These are phyloP conservation scores for Didymellaceae sp. DNA, from an alignment of 2,329 filamentous ascomycete species.

Conservation along the genomic window DNA sequence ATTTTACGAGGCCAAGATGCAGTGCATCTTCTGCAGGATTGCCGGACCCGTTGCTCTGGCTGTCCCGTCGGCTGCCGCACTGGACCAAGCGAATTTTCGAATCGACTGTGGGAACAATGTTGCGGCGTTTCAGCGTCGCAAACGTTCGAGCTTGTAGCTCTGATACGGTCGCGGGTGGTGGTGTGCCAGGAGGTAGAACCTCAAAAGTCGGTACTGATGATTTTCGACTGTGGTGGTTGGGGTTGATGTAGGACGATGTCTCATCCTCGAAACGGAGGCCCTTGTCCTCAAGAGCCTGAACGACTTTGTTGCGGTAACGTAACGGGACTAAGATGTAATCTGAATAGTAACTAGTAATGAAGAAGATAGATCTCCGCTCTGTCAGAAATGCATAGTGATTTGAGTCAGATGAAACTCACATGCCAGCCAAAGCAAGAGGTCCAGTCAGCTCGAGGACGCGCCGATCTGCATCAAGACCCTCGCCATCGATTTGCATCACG, in stretches of 20 bases:
- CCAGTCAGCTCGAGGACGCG: constrained; percentile 90
- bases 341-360: constrained; percentile 97
- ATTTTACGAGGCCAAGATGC: constrained; percentile 56
- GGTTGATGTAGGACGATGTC: constrained; percentile 67
- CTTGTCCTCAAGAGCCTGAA: constrained; percentile 75
- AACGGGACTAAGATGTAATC: constrained; percentile 93
- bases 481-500: constrained; percentile 86
- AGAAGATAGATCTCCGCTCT: constrained; percentile 79
- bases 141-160: constrained; percentile 88
- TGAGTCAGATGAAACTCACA: constrained; percentile 57
- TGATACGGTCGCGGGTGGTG: constrained; percentile 76
- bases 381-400: constrained; percentile 5
- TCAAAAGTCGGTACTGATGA: constrained; percentile 56
- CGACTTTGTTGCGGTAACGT: constrained; percentile 75
- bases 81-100: constrained; percentile 75
- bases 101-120: constrained; percentile 76
- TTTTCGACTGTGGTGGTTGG: constrained; percentile 57
- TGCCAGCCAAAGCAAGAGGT: constrained; percentile 87
- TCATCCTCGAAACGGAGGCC: constrained; percentile 81
- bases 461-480: constrained; percentile 88
- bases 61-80: constrained; percentile 71
- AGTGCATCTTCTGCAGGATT: constrained; percentile 52
- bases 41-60: constrained; percentile 35
- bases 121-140: constrained; percentile 76
- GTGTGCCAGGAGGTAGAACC: constrained; percentile 66